These are phyloP conservation scores for Grosmannia clavigera DNA, from an alignment of 2,329 filamentous ascomycete species.

Conservation along the genomic window DNA sequence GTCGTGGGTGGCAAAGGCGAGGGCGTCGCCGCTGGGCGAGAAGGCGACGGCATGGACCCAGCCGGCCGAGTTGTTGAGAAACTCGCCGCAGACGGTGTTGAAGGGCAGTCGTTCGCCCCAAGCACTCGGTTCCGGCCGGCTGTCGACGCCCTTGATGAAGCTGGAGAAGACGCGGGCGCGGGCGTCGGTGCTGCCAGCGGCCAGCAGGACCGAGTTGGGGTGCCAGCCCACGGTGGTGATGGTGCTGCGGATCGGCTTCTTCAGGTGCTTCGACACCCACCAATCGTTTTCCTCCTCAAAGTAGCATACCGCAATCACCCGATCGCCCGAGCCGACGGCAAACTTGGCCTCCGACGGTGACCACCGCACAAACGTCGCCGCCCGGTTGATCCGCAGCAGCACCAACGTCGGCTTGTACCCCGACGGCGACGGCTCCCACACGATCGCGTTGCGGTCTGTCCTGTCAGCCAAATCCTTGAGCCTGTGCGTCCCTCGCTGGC, in stretches of 20 bases:
- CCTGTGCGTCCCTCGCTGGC: slow-evolving; percentile 10
- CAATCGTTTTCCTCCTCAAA: slow-evolving; percentile 99
- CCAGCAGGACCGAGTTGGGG: slow-evolving; percentile 89
- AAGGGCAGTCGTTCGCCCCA: slow-evolving; percentile 96
- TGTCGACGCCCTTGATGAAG: slow-evolving; percentile 92
- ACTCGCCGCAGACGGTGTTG: slow-evolving; percentile 97
- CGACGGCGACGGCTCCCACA: slow-evolving; percentile 87
- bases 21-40: slow-evolving; percentile 81
- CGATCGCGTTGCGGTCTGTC: slow-evolving; percentile 87
- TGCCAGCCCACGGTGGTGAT: slow-evolving; percentile 95
- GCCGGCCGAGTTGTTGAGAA: slow-evolving; percentile 85
- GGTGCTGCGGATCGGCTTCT: slow-evolving; percentile 96
- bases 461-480: too few relatives aligned
- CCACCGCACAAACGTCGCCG: slow-evolving; percentile 95
- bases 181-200: slow-evolving; percentile 92
- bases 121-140: slow-evolving; percentile 68
- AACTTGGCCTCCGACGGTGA: slow-evolving; percentile 95
- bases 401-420: slow-evolving; percentile 97
- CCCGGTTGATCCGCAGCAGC: slow-evolving; percentile 90
- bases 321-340: slow-evolving; percentile 88
- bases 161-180: slow-evolving; percentile 90
- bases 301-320: slow-evolving; percentile 93
- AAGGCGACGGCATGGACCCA: slow-evolving; percentile 94
- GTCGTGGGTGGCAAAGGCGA: slow-evolving; percentile 90
- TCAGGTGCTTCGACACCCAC: slow-evolving; percentile 99